Base-by-base conservation (phyloP, 768 basidiomycete species). In the Termitomyces sp. region DNA sequence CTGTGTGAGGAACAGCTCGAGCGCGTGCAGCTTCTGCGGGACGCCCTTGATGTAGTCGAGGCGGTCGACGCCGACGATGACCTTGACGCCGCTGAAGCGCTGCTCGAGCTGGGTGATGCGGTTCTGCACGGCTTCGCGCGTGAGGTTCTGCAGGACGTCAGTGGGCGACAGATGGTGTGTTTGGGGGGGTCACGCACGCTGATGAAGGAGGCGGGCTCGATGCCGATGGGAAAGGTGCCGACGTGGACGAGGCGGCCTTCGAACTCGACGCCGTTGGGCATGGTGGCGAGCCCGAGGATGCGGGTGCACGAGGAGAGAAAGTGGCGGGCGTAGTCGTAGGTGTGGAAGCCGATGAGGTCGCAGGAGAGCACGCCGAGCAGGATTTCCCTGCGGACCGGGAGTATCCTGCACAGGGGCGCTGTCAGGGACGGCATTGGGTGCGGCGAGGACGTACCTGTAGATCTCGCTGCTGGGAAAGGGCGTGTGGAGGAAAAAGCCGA, bases 41-140 rank as follows among this genome's bases (percentile, higher is more conserved):
- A 99, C 94, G 67, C 97, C 97, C 80, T 99, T 99, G 86, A 99
- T 98, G 75, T 99, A 99, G 70, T 99, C 97, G 54, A 99, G 81
- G 46, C 97, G 88, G 71, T 99, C 97, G 28, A 99, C 97, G 52
- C 97, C 97, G 62, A 98, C 94, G 69, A 99, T 97, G 66, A 99
- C 88, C 73, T 98, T 98, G 68, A 93, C 90, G 48, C 91, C 96
- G 46, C 87, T 83, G 73, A 98, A 99, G 49, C 95, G 86, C 60
- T 90, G 86, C 72, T 94, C 89, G 28, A 99, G 81, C 59, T 87
- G 83, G 46, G 81, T 69, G 60, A 98, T 84, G 40, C 97, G 88
- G 60, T 83, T 80, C 66, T 85, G 80, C n/a, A 99, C 94, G 5
- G 83, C 78, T 26, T 84, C 84, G 62, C 90, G 87, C 72, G 87